Base-by-base conservation (phyloP, 345 rosid genomes). In the Gossypium bickii region DNA sequence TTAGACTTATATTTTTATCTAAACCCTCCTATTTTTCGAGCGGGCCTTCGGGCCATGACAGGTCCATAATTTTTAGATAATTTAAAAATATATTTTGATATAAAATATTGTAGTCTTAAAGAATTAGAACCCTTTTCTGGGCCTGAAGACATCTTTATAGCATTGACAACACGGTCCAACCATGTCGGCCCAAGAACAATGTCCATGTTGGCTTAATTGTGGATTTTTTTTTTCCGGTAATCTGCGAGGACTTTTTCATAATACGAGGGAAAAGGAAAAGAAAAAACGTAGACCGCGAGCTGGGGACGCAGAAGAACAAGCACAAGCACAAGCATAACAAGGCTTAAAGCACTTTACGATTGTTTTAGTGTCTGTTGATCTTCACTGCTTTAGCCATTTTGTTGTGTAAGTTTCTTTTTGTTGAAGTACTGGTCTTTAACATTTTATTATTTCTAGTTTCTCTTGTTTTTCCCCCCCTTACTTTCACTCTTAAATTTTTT, bases 191-290 rank as follows among this genome's bases (percentile, higher is more conserved):
- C 71, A 67, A 45, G 0, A 67, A 7, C 20, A 7, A 41, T 38
- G 69, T n/a, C 16, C 8, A 16, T 43, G 13, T 6, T 2, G 38
- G 71, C 20, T 44, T 49, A 7, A 67, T 15, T 57, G 43, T 67
- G 71, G 11, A 67, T 24, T 27, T 9, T 16, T 9, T 9, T 51
- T 16, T 27, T 27, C 72, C 9, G 7, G 45, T 51, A 9, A 9
- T 51, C 57, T 49, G 56, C 11, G 16, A 11, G n/a, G 55, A 45
- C 9, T 44, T 43, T 34, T 13, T 58, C 65, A 44, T 38, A 57
- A 72, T 27, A 58, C 22, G 66, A 72, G 66, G 55, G 64, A 71
- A 56, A 57, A 12, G 68, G 38, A 11, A 5, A n/a, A 12, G 22
- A 59, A 47, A 15, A 18, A 12, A 9, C 41, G 18, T 20, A 20